These are phyloP conservation scores for Ziziphus jujuba DNA, from an alignment of 306 rosid genomes.

Conservation along the genomic window DNA sequence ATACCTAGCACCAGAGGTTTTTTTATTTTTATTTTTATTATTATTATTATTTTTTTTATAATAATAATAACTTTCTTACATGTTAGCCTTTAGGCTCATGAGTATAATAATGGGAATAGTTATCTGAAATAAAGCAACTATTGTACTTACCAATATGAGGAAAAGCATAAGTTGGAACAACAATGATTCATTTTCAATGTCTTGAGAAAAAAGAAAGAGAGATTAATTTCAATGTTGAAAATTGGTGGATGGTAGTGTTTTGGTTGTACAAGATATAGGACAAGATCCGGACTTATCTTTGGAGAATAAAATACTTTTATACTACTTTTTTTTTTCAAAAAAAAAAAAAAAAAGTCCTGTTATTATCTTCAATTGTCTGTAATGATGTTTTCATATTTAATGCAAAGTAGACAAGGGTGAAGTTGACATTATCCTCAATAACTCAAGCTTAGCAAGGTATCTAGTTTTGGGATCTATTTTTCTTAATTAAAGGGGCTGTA, in stretches of 20 bases:
- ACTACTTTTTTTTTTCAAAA: not conserved
- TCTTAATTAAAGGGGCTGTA: not conserved
- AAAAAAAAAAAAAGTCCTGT: not conserved
- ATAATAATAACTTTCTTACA: not conserved
- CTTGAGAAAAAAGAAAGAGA: not conserved
- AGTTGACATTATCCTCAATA: constrained; percentile 25
- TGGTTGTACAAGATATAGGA: constrained; percentile 33
- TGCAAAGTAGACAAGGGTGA: constrained; percentile 10
- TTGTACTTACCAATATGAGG: constrained; percentile 10
- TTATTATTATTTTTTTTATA: no score
- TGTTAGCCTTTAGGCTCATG: constrained; percentile 9
- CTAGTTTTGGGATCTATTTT: constrained; percentile 1
- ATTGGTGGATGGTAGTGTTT: constrained; percentile 27
- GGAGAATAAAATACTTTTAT: constrained; percentile 15
- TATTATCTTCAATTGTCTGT: constrained; percentile 13
- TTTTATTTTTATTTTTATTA: no score
- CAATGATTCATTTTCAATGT: constrained; percentile 4
- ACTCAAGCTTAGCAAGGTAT: constrained; percentile 1
- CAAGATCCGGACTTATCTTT: constrained; percentile 36
- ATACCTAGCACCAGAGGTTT: no score
- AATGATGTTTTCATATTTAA: constrained; percentile 6
- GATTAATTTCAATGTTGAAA: constrained; percentile 16
- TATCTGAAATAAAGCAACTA: constrained; percentile 1
- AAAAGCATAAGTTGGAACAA: constrained; percentile 6
- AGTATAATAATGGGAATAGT: constrained; percentile 15